These are phyloP conservation scores for Dictyostelium firmibasis DNA, from an alignment of 78 protist genomes.

Conservation along the genomic window DNA sequence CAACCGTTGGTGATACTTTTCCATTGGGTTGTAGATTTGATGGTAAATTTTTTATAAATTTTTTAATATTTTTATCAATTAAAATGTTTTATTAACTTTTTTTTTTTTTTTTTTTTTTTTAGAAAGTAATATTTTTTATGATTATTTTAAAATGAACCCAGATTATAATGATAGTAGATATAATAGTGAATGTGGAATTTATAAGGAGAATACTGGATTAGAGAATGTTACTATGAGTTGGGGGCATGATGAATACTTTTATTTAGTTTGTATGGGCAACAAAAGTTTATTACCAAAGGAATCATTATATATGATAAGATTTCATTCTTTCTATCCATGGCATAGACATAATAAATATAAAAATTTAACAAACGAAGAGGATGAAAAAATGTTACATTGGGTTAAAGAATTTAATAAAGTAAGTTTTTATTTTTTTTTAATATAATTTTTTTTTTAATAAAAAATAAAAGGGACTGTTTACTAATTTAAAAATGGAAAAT, in stretches of 20 bases:
- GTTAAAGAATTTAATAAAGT: conserved; percentile 85
- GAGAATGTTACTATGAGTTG: conserved; percentile 88
- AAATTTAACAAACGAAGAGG: conserved; percentile 65
- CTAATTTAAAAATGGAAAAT: too few species aligned
- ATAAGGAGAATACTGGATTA: conserved; percentile 83
- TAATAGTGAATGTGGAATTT: conserved; percentile 85
- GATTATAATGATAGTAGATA: conserved; percentile 74
- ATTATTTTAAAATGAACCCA: conserved; percentile 71
- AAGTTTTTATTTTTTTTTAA: neutral
- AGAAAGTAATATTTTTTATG: conserved; percentile 79
- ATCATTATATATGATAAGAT: conserved; percentile 88
- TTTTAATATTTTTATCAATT: neutral
- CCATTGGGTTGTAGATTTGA: conserved; percentile 89
- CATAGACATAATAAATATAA: conserved; percentile 85
- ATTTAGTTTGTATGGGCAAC: conserved; percentile 68
- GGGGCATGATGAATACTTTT: conserved; percentile 95
- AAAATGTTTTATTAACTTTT: neutral
- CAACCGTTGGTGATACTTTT: conserved; percentile 94
- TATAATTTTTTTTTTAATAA: neutral
- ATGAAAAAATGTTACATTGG: conserved; percentile 87
- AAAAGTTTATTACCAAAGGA: conserved; percentile 83
- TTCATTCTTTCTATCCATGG: conserved; percentile 95
- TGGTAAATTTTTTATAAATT: neutral
- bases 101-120: neutral
- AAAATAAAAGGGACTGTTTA: neutral